phyloP scores from a whole-genome alignment of 1,284 basidiomycete species.

The Cryptococcus sp. region DNA sequence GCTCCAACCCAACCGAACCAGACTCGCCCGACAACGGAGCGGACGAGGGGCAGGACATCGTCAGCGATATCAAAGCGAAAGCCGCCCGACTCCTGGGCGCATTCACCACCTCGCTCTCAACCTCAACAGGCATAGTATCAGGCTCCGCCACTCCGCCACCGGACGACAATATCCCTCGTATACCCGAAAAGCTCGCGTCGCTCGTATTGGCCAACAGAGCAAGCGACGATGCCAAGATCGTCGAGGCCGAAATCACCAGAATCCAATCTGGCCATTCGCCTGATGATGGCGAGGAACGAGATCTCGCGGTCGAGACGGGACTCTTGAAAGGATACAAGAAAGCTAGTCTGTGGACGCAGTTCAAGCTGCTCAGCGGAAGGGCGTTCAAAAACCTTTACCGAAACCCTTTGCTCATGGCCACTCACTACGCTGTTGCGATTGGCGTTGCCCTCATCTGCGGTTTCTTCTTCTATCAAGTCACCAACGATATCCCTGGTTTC shows the following conservation, averaged over 20 bases:
- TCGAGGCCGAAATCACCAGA: slow-evolving; percentile 66
- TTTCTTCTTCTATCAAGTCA: slow-evolving; percentile 56
- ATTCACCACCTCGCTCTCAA: slow-evolving; percentile 49
- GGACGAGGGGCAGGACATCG: slow-evolving; percentile 8
- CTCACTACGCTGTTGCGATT: slow-evolving; percentile 86
- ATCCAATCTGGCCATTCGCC: slow-evolving; percentile 51
- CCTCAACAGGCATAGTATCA: slow-evolving; percentile 3
- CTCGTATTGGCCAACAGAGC: slow-evolving; percentile 71
- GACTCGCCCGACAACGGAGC: neutral
- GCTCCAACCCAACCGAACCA: slow-evolving; percentile 4
- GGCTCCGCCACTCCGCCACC: slow-evolving; percentile 39
- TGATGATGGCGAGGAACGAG: slow-evolving; percentile 38
- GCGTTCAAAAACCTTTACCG: slow-evolving; percentile 99
- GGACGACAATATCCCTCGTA: slow-evolving; percentile 49
- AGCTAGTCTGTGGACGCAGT: slow-evolving; percentile 85
- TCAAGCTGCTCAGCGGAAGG: slow-evolving; percentile 85
- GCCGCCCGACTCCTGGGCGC: slow-evolving; percentile 74
- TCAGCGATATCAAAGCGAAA: slow-evolving; percentile 63
- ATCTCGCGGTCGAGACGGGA: slow-evolving; percentile 61
- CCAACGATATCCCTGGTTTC: slow-evolving; percentile 90
- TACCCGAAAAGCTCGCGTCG: slow-evolving; percentile 69
- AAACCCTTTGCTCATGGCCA: slow-evolving; percentile 84
- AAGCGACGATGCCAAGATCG: slow-evolving; percentile 67
- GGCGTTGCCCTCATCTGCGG: slow-evolving; percentile 68
- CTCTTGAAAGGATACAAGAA: slow-evolving; percentile 75